Base-by-base conservation (phyloP, 495 filamentous ascomycete species). In the Penicillium daleae region DNA sequence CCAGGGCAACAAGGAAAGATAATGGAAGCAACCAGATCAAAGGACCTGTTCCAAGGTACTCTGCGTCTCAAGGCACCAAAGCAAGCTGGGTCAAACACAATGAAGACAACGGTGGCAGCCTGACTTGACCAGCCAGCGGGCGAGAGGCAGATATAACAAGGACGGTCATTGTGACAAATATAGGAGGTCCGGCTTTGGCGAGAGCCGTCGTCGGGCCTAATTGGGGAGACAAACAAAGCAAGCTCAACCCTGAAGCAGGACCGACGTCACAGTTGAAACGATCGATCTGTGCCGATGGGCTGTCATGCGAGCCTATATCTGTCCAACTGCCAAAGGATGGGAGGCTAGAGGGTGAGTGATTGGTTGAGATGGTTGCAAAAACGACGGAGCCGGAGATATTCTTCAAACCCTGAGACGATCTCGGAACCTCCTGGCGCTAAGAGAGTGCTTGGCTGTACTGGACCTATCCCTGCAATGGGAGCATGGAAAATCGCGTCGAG, bases 341-440 rank as follows among this genome's bases (percentile, higher is more conserved):
- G 37, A 39, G 59, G n/a, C 33, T 42, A 24, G 42, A 26, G 55
- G 17, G 12, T 17, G 42, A 54, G 59, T 65, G 64, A 58, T 69
- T 71, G 66, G 69, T 10, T 53, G 57, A 57, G 54, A 60, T n/a
- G 54, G 44, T 63, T 62, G 56, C 27, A 59, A 39, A 59, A 37
- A 27, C 56, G 48, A 52, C 53, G 60, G 53, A 63, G 12, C 19
- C 51, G 55, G 52, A 44, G 65, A 59, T 63, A 57, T 61, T 62
- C 42, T 64, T 64, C 64, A 44, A 44, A 21, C 52, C 46, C 52
- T 64, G 65, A 68, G 63, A 66, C 42, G 32, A 52, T 46, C 49
- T 53, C 61, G 15, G 27, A 59, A 21, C 65, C 65, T 50, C 63
- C 66, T 71, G 69, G 69, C 69, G 69, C 69, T 60, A 64, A 65